These are phyloP conservation scores for Leccinum incarnatum DNA, from an alignment of 768 basidiomycete species.

Conservation along the genomic window DNA sequence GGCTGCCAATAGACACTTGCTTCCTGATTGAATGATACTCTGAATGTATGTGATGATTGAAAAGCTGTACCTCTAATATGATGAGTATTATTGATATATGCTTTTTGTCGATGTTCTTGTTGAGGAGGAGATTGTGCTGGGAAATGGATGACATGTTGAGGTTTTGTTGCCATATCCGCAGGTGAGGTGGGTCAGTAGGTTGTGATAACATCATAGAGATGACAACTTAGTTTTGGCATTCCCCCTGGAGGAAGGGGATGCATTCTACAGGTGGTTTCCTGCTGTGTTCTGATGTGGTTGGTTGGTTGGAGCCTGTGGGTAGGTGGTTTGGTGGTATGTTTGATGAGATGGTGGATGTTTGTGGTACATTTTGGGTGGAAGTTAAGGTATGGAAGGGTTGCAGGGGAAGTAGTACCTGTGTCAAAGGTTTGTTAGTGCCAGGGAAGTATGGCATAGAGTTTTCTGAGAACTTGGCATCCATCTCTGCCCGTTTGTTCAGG, in stretches of 20 bases:
- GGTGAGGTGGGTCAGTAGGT: background rate
- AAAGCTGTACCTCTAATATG: too few relatives aligned
- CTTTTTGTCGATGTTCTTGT: accelerated
- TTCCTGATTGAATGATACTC: too few relatives aligned
- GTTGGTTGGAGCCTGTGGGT: too few relatives aligned
- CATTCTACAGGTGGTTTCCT: background rate
- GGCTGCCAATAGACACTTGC: too few relatives aligned
- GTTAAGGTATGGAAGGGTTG: too few relatives aligned
- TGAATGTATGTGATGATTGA: too few relatives aligned
- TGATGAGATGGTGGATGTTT: too few relatives aligned
- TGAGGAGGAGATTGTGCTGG: background rate
- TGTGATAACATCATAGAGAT: background rate
- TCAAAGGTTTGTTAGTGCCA: conserved; percentile 1
- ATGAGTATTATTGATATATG: too few relatives aligned
- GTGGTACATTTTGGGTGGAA: too few relatives aligned
- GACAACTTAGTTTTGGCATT: background rate
- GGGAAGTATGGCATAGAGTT: conserved; percentile 8
- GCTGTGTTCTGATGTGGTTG: too few relatives aligned
- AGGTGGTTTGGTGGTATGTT: too few relatives aligned
- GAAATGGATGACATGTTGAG: background rate
- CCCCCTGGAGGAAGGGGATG: background rate
- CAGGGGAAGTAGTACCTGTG: background rate
- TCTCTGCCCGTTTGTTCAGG: background rate
- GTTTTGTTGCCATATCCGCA: conserved; percentile 3
- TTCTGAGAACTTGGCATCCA: conserved; percentile 1